These are phyloP conservation scores for Boletellus deceptivus DNA, from an alignment of 1,284 basidiomycete genomes.

Conservation along the genomic window DNA sequence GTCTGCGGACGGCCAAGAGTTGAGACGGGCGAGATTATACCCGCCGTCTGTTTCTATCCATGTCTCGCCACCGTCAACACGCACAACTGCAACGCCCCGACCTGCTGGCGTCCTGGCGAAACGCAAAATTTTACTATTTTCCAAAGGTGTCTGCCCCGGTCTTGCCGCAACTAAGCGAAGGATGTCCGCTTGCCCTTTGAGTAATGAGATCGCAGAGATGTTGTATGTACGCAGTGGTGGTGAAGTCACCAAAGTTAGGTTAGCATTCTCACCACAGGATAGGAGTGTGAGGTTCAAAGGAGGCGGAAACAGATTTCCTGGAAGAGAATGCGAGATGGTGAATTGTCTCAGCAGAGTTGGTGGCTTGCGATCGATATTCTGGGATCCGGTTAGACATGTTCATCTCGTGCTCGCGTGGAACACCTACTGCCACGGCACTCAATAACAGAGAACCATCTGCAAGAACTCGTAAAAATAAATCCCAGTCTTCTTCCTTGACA, in stretches of 20 bases:
- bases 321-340: conserved; percentile 61
- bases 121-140: conserved; percentile 51
- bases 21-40: conserved; percentile 43
- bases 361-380: conserved; percentile 88
- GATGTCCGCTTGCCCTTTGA: conserved; percentile 55
- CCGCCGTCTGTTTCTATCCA: conserved; percentile 54
- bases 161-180: conserved; percentile 42
- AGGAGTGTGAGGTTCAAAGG: conserved; percentile 55
- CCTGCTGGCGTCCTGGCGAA: conserved; percentile 78
- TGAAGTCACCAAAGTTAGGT: conserved; percentile 57
- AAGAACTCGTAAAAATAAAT: conserved; percentile 73
- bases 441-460: conserved; percentile 70
- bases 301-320: conserved; percentile 44
- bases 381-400: conserved; percentile 13
- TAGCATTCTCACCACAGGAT: conserved; percentile 43
- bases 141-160: conserved; percentile 41
- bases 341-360: conserved; percentile 82
- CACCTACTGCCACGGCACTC: conserved; percentile 69
- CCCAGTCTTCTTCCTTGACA: conserved; percentile 70
- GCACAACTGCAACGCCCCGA: conserved; percentile 63
- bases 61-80: conserved; percentile 56
- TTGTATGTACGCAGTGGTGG: conserved; percentile 58
- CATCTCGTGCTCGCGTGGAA: background rate
- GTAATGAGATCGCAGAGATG: conserved; percentile 55
- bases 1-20: conserved; percentile 54